Base-by-base conservation (phyloP, 768 basidiomycete genomes). In the Thelephora ganbajun region DNA sequence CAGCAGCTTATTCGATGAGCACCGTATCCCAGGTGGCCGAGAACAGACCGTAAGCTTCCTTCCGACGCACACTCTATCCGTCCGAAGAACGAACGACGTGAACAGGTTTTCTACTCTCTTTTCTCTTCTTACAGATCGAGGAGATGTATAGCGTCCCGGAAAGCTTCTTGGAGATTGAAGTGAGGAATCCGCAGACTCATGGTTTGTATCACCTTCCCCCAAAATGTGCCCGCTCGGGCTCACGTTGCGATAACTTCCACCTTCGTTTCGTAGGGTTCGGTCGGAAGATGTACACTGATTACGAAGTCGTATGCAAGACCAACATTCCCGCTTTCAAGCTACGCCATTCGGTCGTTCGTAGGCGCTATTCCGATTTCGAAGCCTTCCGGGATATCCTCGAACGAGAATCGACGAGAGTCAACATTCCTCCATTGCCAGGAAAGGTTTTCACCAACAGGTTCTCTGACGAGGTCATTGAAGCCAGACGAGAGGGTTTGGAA, bases 321-420 rank as follows among this genome's bases (percentile, higher is more conserved):
- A 98, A 98, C 66, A 99, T 98, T 56, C 96, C 93, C 33, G 94
- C 94, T 0, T 99, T 99, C 73, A 96, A 97, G 62, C 76, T 98
- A 37, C 87, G 64, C 43, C 74, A 76, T 62, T 79, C 77, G 2
- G 65, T 74, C 37, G 78, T 80, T n/a, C 69, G 78, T 26, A 63
- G 78, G 37, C 73, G 78, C 39, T 80, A 80, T 59, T 77, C 72
- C 11, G 78, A 80, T 61, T 80, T 80, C 51, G 78, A 80, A 53
- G 92, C 94, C 1, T 99, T 99, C 73, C 81, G 92, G 44, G 94
- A 99, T 62, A 90, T 96, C 61, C 79, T 99, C 45, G 96, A 99
- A 66, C 82, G 91, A 57, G 96, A 99, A 66, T 87, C 83, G 3
- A 96, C 94, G 11, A 75, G 96, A 37, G 96, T 99, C 56, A 99